Percentiles rank a stretch among this genome's conserved stretches.
These are phyloP conservation scores for Phytopythium boreale DNA, from an alignment of 352 stramenopile genomes.

Conservation along the genomic window DNA sequence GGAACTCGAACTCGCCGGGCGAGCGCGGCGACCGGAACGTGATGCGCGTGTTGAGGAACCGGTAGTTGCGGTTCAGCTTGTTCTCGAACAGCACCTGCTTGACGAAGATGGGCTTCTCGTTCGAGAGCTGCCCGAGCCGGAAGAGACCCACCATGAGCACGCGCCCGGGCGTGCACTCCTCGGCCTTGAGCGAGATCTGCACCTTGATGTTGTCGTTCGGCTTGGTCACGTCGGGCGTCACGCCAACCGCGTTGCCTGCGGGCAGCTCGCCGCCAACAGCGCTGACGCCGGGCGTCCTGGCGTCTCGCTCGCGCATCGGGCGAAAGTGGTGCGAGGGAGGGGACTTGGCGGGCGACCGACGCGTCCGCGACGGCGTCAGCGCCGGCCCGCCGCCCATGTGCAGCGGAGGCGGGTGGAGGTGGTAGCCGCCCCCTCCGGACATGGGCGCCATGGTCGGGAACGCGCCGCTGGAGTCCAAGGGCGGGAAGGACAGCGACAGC, in stretches of 20 bases:
- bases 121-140: slow-evolving; percentile 62
- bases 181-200: slow-evolving; percentile 57
- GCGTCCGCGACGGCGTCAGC: slow-evolving; percentile 25
- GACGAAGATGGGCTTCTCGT: slow-evolving; percentile 83
- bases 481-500: slow-evolving; percentile 5
- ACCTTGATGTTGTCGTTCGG: slow-evolving; percentile 81
- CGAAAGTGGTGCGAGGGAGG: slow-evolving; percentile 30
- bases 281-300: not conserved
- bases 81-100: slow-evolving; percentile 83
- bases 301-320: not conserved
- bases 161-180: slow-evolving; percentile 55
- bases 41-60: slow-evolving; percentile 71
- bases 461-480: not conserved
- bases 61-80: slow-evolving; percentile 62
- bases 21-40: slow-evolving; percentile 78
- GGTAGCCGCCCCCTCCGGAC: not conserved
- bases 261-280: slow-evolving; percentile 14
- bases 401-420: not conserved
- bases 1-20: slow-evolving; percentile 80
- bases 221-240: slow-evolving; percentile 62
- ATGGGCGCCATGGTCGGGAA: not conserved
- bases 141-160: slow-evolving; percentile 79
- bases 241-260: slow-evolving; percentile 28
- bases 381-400: not conserved
- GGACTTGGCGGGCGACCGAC: slow-evolving; percentile 36